phyloP scores from a whole-genome alignment of 495 filamentous ascomycete species.

The Glonium stellatum region DNA sequence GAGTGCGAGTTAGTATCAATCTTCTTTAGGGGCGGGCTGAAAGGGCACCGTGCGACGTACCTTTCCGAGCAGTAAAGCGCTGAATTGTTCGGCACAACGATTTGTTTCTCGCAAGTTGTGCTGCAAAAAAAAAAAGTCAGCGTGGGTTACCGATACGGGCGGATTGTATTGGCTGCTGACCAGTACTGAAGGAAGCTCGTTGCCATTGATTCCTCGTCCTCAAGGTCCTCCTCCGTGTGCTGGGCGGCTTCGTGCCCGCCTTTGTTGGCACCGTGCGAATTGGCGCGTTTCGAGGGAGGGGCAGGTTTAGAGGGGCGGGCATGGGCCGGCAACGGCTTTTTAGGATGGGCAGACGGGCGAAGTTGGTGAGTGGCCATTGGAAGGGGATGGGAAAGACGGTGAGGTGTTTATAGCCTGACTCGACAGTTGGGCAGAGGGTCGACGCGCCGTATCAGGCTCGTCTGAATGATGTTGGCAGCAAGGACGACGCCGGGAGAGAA shows the following conservation, averaged over 20 bases:
- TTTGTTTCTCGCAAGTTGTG: conserved; percentile 61
- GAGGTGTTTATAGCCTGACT: conserved; percentile 21
- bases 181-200: conserved; percentile 61
- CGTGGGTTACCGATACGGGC: neutral
- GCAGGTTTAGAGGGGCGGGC: conserved; percentile 24
- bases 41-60: conserved; percentile 20
- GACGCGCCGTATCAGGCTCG: conserved; percentile 22
- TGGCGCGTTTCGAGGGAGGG: conserved; percentile 18
- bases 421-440: conserved; percentile 14
- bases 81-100: conserved; percentile 54
- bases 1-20: conserved; percentile 9
- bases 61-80: conserved; percentile 45
- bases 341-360: conserved; percentile 22
- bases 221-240: conserved; percentile 24
- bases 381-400: conserved; percentile 26
- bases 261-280: conserved; percentile 21
- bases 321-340: conserved; percentile 24
- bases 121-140: conserved; percentile 34
- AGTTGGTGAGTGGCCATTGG: conserved; percentile 26
- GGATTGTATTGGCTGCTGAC: conserved; percentile 38
- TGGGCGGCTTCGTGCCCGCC: conserved; percentile 8
- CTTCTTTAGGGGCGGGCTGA: neutral
- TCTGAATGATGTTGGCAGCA: conserved; percentile 17
- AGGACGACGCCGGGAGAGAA: conserved; percentile 15
- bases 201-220: conserved; percentile 51